phyloP scores from a whole-genome alignment of 139 green algal genomes.

The Zygnema cylindricum region DNA sequence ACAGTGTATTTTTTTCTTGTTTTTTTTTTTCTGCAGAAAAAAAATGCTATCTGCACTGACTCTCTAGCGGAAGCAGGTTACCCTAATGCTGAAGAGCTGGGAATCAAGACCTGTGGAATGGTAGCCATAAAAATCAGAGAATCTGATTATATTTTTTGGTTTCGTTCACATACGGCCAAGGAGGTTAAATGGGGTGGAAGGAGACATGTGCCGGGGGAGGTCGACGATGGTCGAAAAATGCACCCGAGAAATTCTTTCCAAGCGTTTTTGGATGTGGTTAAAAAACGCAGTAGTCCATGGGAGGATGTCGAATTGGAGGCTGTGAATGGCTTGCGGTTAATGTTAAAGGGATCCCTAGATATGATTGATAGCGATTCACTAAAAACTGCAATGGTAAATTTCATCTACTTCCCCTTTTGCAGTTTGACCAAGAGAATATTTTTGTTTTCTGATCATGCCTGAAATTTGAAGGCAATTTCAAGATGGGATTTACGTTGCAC shows the following conservation, averaged over 20 bases:
- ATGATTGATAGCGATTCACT: too few relatives aligned
- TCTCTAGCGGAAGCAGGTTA: conserved; percentile 28
- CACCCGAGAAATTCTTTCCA: conserved; percentile 42
- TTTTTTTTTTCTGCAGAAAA: conserved; percentile 3
- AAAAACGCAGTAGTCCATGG: conserved; percentile 10
- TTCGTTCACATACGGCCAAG: conserved; percentile 40
- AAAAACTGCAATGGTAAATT: too few relatives aligned
- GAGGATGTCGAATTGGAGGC: conserved; percentile 30
- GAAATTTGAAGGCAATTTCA: too few relatives aligned
- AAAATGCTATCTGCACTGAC: conserved; percentile 32
- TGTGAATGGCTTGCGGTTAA: conserved; percentile 30
- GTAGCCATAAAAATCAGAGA: conserved; percentile 13
- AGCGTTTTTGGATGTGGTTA: conserved; percentile 46
- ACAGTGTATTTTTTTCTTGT: too few relatives aligned
- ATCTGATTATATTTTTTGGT: conserved; percentile 48
- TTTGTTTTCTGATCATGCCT: too few relatives aligned
- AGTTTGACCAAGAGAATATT: too few relatives aligned
- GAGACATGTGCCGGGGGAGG: conserved; percentile 15
- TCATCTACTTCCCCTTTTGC: too few relatives aligned
- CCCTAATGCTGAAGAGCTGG: conserved; percentile 29
- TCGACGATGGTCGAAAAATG: conserved; percentile 34
- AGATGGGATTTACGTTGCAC: too few relatives aligned
- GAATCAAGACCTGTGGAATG: conserved; percentile 29
- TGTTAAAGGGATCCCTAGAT: conserved; percentile 20
- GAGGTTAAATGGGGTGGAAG: conserved; percentile 21